Conservation (phyloP, 306 rosid genomes). For the Luffa acutangula region DNA sequence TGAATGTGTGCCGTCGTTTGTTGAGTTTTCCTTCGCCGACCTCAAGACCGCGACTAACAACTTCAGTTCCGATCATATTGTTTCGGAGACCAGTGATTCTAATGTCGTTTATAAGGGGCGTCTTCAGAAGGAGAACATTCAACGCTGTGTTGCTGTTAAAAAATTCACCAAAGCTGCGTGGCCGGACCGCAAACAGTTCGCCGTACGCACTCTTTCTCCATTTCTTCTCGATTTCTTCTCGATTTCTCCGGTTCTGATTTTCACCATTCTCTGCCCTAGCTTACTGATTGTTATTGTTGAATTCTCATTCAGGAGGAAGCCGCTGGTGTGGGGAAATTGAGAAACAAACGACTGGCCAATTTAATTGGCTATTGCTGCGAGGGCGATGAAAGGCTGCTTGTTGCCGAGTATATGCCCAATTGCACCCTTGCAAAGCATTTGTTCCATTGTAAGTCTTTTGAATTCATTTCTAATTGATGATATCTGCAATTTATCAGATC, state of each 20-base stretch:
- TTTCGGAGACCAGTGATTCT: constrained; percentile 71
- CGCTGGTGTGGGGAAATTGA: constrained; percentile 49
- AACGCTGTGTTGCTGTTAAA: constrained; percentile 56
- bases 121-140: constrained; percentile 40
- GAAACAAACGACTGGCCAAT: constrained; percentile 61
- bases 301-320: constrained; percentile 49
- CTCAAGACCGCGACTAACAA: constrained; percentile 55
- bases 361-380: constrained; percentile 80
- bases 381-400: constrained; percentile 63
- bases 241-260: not conserved
- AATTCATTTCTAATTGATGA: not conserved
- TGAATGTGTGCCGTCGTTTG: constrained; percentile 19
- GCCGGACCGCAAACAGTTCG: constrained; percentile 63
- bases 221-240: not conserved
- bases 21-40: constrained; percentile 60
- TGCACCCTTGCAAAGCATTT: constrained; percentile 76
- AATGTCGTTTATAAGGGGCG: constrained; percentile 64
- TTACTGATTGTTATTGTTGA: not conserved
- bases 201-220: constrained; percentile 19
- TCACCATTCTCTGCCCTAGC: not conserved
- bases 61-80: constrained; percentile 54
- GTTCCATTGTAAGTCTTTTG: constrained; percentile 41
- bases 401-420: constrained; percentile 73
- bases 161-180: constrained; percentile 57
- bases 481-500: not conserved